These are phyloP conservation scores for Fusarium virguliforme DNA, from an alignment of 2,329 filamentous ascomycete genomes.

Conservation along the genomic window DNA sequence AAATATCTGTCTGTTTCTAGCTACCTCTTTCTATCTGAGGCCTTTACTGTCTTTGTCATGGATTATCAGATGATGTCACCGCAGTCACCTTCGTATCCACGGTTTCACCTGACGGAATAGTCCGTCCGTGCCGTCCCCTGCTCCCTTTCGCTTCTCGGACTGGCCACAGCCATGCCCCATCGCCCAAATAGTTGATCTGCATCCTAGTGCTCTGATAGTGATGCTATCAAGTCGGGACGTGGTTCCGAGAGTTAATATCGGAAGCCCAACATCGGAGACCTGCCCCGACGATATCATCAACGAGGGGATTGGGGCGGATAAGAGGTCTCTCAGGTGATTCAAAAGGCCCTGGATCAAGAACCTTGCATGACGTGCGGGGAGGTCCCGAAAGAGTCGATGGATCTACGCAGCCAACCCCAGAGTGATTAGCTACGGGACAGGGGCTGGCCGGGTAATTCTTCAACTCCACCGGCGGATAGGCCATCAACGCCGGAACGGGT, in stretches of 20 bases:
- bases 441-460: background rate
- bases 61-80: slow-evolving; percentile 1
- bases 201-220: background rate
- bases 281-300: slow-evolving; percentile 7
- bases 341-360: slow-evolving; percentile 5
- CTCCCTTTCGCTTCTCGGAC: background rate
- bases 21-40: background rate
- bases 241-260: slow-evolving; percentile 9
- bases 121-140: background rate
- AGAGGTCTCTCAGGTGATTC: background rate
- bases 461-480: background rate
- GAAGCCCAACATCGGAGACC: background rate
- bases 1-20: background rate
- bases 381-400: slow-evolving; percentile 1
- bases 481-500: background rate
- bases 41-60: background rate
- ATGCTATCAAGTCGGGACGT: background rate
- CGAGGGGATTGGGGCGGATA: slow-evolving; percentile 19
- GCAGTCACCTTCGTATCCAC: background rate
- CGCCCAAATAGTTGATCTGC: background rate
- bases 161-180: background rate
- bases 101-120: background rate
- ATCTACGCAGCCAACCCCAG: slow-evolving; percentile 14
- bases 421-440: slow-evolving; percentile 2
- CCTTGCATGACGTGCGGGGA: slow-evolving; percentile 19